phyloP scores from a whole-genome alignment of 140 eudicot species.

The Erigeron philadelphicus region DNA sequence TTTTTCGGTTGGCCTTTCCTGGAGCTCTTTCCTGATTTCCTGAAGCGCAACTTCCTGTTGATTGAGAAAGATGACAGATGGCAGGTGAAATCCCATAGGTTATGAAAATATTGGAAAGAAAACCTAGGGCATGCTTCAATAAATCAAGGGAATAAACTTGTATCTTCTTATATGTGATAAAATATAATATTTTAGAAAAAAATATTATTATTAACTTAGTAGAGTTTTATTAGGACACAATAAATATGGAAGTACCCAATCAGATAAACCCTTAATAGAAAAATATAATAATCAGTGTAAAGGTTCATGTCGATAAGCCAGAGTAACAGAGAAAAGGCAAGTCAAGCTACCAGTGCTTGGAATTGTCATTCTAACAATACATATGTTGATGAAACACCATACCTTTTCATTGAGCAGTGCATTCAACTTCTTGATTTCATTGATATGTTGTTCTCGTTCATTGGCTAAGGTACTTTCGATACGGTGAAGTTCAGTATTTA shows the following conservation, averaged over 20 bases:
- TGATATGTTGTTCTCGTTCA: constrained; percentile 71
- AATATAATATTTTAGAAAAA: background rate
- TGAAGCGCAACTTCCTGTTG: constrained; percentile 72
- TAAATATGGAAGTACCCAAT: background rate
- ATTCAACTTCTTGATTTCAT: constrained; percentile 81
- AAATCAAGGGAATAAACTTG: background rate
- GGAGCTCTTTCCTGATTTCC: constrained; percentile 73
- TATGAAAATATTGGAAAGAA: background rate
- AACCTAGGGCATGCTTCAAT: constrained; percentile 8
- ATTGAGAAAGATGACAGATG: constrained; percentile 18
- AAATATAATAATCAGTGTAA: background rate
- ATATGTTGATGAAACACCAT: background rate
- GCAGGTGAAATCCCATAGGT: constrained; percentile 10
- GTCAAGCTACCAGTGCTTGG: background rate
- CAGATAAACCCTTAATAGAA: background rate
- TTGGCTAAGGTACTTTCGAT: constrained; percentile 67
- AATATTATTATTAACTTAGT: background rate
- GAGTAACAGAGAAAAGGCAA: background rate
- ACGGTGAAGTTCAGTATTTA: constrained; percentile 78
- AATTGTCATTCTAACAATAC: background rate
- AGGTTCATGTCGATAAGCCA: background rate
- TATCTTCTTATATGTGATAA: background rate
- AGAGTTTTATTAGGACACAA: background rate
- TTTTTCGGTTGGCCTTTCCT: constrained; percentile 79
- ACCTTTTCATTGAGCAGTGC: constrained; percentile 82